Evolutionary conservation across 176 grass and related monocot genomes (phyloP).

Genomic region (Themeda triandra): DNA sequence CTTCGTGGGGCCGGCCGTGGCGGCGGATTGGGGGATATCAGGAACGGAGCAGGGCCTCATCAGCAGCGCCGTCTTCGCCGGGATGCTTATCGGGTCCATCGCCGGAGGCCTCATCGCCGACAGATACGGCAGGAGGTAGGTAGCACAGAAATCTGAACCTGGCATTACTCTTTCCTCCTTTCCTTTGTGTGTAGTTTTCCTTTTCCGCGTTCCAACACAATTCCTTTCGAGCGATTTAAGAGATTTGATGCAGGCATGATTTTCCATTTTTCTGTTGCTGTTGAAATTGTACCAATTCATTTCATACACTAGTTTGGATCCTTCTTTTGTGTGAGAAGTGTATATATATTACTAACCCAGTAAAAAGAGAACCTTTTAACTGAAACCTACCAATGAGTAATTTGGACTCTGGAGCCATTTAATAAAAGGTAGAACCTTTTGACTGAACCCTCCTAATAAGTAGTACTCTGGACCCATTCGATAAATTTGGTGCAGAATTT

Average conservation of each 20-base stretch:
- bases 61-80: conserved; percentile 52
- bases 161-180: background rate
- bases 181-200: background rate
- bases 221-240: background rate
- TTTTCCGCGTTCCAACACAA: background rate
- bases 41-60: conserved; percentile 17
- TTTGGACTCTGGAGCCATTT: background rate
- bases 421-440: background rate
- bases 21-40: conserved; percentile 47
- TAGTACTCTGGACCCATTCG: background rate
- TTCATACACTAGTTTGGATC: background rate
- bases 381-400: background rate
- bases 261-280: background rate
- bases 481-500: background rate
- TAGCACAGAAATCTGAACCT: background rate
- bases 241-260: background rate
- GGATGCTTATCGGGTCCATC: conserved; percentile 52
- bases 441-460: background rate
- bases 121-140: conserved; percentile 66
- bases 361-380: background rate
- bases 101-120: conserved; percentile 47
- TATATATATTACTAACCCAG: background rate
- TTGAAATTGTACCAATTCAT: background rate
- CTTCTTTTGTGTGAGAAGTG: background rate
- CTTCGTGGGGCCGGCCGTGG: conserved; percentile 48